Evolutionary conservation across 2,329 filamentous ascomycete genomes (phyloP).

Genomic region (Ophiognomonia clavigignenti-juglandacearum): DNA sequence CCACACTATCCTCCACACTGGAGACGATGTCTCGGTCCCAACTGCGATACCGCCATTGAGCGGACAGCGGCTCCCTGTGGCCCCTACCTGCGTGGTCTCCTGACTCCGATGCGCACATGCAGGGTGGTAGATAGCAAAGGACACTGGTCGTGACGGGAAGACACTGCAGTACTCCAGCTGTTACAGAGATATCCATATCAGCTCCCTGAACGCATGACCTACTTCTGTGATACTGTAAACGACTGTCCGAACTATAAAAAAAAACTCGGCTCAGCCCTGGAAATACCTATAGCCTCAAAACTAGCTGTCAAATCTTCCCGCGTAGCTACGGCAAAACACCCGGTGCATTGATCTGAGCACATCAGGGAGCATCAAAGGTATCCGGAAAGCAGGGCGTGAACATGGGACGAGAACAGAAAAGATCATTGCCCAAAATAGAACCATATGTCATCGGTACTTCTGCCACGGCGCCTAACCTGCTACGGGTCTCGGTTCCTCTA

Average conservation of each 20-base stretch:
- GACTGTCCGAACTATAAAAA: background rate
- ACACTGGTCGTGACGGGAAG: no score
- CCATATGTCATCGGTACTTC: background rate
- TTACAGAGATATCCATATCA: no score
- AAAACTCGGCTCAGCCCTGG: background rate
- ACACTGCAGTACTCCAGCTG: no score
- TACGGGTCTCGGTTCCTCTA: background rate
- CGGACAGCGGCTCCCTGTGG: no score
- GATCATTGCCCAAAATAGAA: constrained; percentile 5
- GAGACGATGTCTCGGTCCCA: no score
- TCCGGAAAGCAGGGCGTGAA: background rate
- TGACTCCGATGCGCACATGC: no score
- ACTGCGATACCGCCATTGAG: no score
- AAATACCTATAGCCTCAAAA: background rate
- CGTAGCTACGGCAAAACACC: constrained; percentile 10
- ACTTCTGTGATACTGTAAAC: no score
- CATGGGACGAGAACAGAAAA: constrained; percentile 5
- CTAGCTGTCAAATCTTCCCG: constrained; percentile 1
- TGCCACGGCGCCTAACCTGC: background rate
- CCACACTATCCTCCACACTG: no score
- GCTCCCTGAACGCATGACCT: no score
- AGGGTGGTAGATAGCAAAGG: no score
- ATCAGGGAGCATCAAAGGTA: background rate
- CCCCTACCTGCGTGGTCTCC: no score
- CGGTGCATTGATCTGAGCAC: constrained; percentile 11